Evolutionary conservation across 768 basidiomycete genomes (phyloP).

Genomic region (Wakefieldia striispora): DNA sequence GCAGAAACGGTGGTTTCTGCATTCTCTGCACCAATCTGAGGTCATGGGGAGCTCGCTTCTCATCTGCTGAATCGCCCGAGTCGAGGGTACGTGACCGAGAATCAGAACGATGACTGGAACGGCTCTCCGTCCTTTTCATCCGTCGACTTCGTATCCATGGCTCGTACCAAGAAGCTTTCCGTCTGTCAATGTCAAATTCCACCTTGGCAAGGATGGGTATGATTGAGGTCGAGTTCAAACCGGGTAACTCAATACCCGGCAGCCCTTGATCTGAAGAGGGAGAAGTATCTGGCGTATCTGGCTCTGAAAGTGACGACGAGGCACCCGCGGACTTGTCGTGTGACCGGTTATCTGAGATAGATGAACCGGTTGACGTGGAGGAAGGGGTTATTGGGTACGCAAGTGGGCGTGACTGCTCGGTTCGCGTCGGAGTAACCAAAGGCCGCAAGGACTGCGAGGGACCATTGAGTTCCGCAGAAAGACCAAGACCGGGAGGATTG

Average conservation of each 20-base stretch:
- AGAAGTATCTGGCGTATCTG: slow-evolving; percentile 58
- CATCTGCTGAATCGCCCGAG: slow-evolving; percentile 23
- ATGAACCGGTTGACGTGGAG: slow-evolving; percentile 51
- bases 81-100: slow-evolving; percentile 22
- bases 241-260: slow-evolving; percentile 61
- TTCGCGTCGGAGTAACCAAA: slow-evolving; percentile 43
- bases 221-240: slow-evolving; percentile 58
- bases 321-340: slow-evolving; percentile 48
- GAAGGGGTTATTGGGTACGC: slow-evolving; percentile 37
- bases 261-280: slow-evolving; percentile 36
- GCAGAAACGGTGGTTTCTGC: slow-evolving; percentile 37
- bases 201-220: slow-evolving; percentile 90
- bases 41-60: slow-evolving; percentile 42
- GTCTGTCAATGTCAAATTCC: slow-evolving; percentile 89
- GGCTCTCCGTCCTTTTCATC: slow-evolving; percentile 52
- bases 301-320: slow-evolving; percentile 42
- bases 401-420: slow-evolving; percentile 38
- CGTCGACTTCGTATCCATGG: slow-evolving; percentile 72
- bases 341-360: slow-evolving; percentile 46
- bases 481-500: slow-evolving; percentile 43
- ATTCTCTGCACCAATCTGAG: slow-evolving; percentile 52
- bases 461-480: slow-evolving; percentile 37
- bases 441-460: slow-evolving; percentile 40
- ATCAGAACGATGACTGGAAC: slow-evolving; percentile 27
- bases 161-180: slow-evolving; percentile 82